Percentiles rank a stretch among this genome's conserved stretches.
Conservation (phyloP, 1,284 basidiomycete species). For the Tylopilus sp. region DNA sequence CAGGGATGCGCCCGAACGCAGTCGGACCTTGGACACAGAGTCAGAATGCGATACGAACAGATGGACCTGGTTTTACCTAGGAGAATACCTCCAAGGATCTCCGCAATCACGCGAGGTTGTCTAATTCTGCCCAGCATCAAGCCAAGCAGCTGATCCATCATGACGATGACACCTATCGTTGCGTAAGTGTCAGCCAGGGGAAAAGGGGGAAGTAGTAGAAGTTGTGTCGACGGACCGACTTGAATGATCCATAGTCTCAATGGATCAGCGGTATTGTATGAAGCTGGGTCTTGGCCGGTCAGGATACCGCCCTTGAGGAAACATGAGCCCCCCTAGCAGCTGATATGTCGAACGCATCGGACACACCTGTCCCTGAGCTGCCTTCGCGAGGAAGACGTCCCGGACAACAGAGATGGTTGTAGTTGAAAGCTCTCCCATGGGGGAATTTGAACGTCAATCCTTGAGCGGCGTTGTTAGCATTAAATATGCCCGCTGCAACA, state of each 20-base stretch:
- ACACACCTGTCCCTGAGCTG: slow-evolving; percentile 40
- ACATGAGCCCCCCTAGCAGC: background rate
- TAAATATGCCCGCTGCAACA: slow-evolving; percentile 1
- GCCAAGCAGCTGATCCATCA: slow-evolving; percentile 74
- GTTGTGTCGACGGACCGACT: slow-evolving; percentile 50
- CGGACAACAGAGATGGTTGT: slow-evolving; percentile 37
- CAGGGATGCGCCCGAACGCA: slow-evolving; percentile 68
- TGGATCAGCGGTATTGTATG: slow-evolving; percentile 64
- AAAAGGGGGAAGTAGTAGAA: background rate
- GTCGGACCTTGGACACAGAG: slow-evolving; percentile 54
- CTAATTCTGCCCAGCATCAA: slow-evolving; percentile 64
- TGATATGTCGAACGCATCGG: background rate
- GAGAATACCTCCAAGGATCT: slow-evolving; percentile 87
- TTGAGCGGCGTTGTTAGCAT: background rate
- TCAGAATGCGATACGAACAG: background rate
- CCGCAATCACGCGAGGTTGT: slow-evolving; percentile 85
- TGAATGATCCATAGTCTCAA: slow-evolving; percentile 88
- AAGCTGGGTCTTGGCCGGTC: slow-evolving; percentile 65
- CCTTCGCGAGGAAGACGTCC: slow-evolving; percentile 29
- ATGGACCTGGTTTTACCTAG: slow-evolving; percentile 44
- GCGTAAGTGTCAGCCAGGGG: background rate
- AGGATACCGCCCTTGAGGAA: slow-evolving; percentile 60
- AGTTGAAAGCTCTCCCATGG: slow-evolving; percentile 39
- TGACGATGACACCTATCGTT: slow-evolving; percentile 46
- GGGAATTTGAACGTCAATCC: background rate